Evolutionary conservation across 1,284 basidiomycete species (phyloP).

Genomic region (Violaceomyces palustris): DNA sequence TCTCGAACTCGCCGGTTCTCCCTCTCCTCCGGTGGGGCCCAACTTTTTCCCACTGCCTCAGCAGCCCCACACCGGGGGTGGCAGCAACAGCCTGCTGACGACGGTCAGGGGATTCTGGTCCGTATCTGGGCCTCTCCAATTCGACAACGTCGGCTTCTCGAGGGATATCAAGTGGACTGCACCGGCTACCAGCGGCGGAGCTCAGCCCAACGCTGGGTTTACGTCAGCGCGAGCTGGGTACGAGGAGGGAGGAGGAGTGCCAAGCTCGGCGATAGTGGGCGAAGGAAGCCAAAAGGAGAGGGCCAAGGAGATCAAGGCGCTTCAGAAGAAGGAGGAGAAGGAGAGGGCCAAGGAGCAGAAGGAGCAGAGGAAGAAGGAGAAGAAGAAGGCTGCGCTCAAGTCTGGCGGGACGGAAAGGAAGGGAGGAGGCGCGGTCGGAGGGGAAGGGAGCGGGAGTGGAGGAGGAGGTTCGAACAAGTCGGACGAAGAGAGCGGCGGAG

Average conservation of each 20-base stretch:
- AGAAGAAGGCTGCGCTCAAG: slow-evolving; percentile 1
- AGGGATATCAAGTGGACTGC: slow-evolving; percentile 43
- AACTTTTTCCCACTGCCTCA: slow-evolving; percentile 23
- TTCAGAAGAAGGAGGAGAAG: slow-evolving; percentile 1
- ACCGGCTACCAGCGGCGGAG: not conserved
- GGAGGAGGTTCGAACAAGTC: slow-evolving; percentile 6
- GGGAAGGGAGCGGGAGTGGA: slow-evolving; percentile 10
- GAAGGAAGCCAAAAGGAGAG: slow-evolving; percentile 1
- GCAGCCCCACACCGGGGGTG: slow-evolving; percentile 6
- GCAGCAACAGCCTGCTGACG: slow-evolving; percentile 12
- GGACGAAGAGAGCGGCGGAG: too few relatives aligned
- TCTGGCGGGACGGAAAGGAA: slow-evolving; percentile 12
- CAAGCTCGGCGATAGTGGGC: too few relatives aligned
- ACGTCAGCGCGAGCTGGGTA: slow-evolving; percentile 9
- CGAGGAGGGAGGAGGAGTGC: not conserved
- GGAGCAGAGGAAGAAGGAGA: not conserved
- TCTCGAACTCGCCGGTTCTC: slow-evolving; percentile 28
- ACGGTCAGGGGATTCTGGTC: slow-evolving; percentile 41
- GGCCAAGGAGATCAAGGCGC: slow-evolving; percentile 8
- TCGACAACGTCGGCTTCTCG: slow-evolving; percentile 50
- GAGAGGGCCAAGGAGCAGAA: not conserved
- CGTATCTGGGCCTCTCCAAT: slow-evolving; percentile 38
- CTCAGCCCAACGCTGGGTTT: not conserved
- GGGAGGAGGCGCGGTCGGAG: slow-evolving; percentile 17
- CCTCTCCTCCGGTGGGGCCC: slow-evolving; percentile 19